Percentiles rank a stretch among this genome's conserved stretches.
These are phyloP conservation scores for Zasmidium cellare DNA, from an alignment of 2,329 filamentous ascomycete genomes.

Conservation along the genomic window DNA sequence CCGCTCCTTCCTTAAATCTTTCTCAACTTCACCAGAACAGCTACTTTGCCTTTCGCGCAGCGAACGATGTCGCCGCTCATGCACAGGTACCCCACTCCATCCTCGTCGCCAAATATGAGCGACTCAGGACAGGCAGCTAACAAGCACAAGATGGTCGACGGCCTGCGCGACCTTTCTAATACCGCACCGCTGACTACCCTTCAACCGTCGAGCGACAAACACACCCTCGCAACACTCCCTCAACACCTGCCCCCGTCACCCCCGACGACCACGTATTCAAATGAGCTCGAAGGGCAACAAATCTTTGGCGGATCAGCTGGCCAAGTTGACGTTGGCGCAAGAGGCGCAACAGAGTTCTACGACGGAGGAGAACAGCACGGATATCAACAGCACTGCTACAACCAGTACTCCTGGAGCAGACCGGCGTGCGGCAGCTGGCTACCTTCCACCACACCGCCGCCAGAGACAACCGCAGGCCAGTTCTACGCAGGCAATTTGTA, in stretches of 20 bases:
- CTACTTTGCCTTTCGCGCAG: background rate
- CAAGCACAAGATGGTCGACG: background rate
- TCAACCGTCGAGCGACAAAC: background rate
- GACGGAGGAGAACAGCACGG: background rate
- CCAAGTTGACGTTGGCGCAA: background rate
- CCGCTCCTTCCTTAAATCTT: too few relatives aligned
- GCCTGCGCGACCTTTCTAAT: background rate
- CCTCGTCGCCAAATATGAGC: background rate
- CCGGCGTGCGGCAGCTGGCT: background rate
- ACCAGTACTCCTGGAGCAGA: background rate
- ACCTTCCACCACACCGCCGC: background rate
- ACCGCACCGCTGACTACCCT: background rate
- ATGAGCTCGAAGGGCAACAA: background rate
- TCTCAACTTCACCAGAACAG: background rate
- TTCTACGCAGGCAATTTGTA: background rate
- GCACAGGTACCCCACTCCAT: background rate
- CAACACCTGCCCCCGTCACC: background rate
- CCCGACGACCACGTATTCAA: background rate
- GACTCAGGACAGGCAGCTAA: background rate
- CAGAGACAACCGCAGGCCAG: background rate
- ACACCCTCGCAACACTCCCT: background rate
- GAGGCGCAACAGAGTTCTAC: background rate
- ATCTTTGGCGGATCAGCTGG: background rate
- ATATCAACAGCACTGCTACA: background rate
- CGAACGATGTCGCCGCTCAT: background rate